Percentiles rank a stretch among this genome's conserved stretches.
Conservation (phyloP, 352 stramenopile genomes). For the Phytopythium mirpurense region DNA sequence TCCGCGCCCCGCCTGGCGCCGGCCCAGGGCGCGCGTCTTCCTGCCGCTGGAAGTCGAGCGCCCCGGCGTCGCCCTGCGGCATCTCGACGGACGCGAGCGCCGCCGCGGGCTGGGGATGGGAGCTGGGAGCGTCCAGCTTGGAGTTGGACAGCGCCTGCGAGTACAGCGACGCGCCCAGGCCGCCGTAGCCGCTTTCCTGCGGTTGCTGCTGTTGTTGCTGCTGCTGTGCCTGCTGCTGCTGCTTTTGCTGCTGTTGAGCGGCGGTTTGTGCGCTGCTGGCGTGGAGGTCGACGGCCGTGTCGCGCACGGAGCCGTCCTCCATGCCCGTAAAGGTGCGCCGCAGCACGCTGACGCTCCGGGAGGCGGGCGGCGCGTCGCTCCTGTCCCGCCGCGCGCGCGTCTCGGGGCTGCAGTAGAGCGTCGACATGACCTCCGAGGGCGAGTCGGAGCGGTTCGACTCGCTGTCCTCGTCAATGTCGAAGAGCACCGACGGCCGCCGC, state of each 20-base stretch:
- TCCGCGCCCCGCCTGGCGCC: background rate
- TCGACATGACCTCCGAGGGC: slow-evolving; percentile 13
- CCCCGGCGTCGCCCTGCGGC: background rate
- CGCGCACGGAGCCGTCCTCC: slow-evolving; percentile 3
- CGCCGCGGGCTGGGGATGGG: background rate
- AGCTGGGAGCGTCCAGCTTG: slow-evolving; percentile 1
- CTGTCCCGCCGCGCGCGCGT: slow-evolving; percentile 10
- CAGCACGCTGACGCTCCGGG: slow-evolving; percentile 1
- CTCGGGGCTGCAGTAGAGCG: slow-evolving; percentile 13
- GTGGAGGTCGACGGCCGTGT: background rate
- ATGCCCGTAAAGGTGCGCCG: background rate
- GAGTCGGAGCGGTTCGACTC: slow-evolving; percentile 10
- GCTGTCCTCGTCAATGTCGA: slow-evolving; percentile 41
- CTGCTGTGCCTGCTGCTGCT: background rate
- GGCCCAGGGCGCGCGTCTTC: background rate
- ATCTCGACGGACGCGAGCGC: too few relatives aligned
- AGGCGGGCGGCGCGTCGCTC: slow-evolving; percentile 7
- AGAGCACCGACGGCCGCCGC: slow-evolving; percentile 27
- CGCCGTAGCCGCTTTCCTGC: background rate
- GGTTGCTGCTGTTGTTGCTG: background rate
- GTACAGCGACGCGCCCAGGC: background rate
- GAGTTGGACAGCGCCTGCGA: slow-evolving; percentile 6
- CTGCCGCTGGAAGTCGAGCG: slow-evolving; percentile 3
- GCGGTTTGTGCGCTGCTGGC: background rate
- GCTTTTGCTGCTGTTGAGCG: background rate